Base-by-base conservation (phyloP, 1,284 basidiomycete genomes). In the Singerocomus inundabilis region DNA sequence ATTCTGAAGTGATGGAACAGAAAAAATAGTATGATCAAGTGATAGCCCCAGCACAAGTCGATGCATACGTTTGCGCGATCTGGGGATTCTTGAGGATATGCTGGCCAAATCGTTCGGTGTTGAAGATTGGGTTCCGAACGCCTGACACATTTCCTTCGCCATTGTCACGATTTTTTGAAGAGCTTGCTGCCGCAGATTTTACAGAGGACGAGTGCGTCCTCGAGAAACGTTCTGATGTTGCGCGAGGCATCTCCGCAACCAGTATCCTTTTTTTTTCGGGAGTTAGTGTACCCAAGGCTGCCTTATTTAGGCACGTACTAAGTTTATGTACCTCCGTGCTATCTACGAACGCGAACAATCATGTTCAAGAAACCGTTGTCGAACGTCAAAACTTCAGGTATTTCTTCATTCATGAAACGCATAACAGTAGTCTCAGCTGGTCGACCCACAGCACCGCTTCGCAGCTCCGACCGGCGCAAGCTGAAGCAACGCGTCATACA, bases 11-110 rank as follows among this genome's bases (percentile, higher is more conserved):
- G 21, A 36, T 0, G 7, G 12, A 61, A 30, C 13, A 11, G 53
- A 50, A 38, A 42, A 48, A 36, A 37, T 4, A 4, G 15, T 15
- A 41, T 52, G 34, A 42, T 51, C 54, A 61, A 46, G 61, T 38
- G 18, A 46, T 31, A n/a, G 30, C 44, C 26, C 38, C 3, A 28
- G 38, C 48, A 44, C 25, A 44, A 58, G 49, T 37, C 26, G 26
- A 50, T 46, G 79, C 87, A 64, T 66, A 93, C 91, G 81, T 85
- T 75, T 94, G 89, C 11, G 91, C 92, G 31, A 91, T 90, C 55
- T 88, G 78, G 12, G 93, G 90, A 69, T 96, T 98, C 70, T 97
- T 98, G 50, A 99, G 78, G 59, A 98, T 98, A 73, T 99, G 96
- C 69, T 99, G 95, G 29, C 95, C 95, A 61, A 98, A 97, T 55